These are phyloP conservation scores for Leishmania major DNA, from an alignment of 208 protist genomes.

Conservation along the genomic window DNA sequence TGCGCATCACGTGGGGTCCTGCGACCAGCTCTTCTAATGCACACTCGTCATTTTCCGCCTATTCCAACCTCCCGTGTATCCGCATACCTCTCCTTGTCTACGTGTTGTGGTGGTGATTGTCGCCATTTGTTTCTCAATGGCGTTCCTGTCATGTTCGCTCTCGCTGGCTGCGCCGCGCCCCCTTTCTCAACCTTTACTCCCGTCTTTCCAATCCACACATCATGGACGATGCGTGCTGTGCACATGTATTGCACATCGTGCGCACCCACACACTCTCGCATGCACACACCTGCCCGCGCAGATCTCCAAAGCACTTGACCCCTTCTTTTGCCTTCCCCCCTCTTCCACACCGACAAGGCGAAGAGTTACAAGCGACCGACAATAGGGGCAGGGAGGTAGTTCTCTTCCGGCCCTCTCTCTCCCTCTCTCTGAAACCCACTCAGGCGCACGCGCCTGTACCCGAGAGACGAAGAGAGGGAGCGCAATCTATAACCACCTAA, in stretches of 20 bases:
- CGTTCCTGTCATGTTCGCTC: too few species aligned
- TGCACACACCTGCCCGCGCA: background rate
- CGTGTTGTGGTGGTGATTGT: too few species aligned
- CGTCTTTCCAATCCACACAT: background rate
- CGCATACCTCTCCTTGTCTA: background rate
- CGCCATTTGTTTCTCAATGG: too few species aligned
- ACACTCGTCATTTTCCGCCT: background rate
- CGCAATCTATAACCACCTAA: background rate
- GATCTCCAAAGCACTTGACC: background rate
- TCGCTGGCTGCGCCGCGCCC: too few species aligned
- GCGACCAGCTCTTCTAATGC: background rate
- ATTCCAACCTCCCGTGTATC: background rate
- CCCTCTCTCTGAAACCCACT: background rate
- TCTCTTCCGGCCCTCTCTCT: background rate
- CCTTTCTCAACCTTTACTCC: background rate
- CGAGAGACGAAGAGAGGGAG: background rate
- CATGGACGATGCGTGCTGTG: background rate
- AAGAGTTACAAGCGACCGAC: background rate
- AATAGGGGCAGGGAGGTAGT: background rate
- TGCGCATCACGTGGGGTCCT: background rate
- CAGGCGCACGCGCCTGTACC: background rate
- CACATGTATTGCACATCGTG: background rate
- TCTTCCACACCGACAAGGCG: background rate
- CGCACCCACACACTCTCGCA: background rate
- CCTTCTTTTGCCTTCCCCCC: background rate